Percentiles rank a stretch among this genome's conserved stretches.
Evolutionary conservation across 2,329 filamentous ascomycete species (phyloP).

Genomic region (Colletotrichum destructivum): DNA sequence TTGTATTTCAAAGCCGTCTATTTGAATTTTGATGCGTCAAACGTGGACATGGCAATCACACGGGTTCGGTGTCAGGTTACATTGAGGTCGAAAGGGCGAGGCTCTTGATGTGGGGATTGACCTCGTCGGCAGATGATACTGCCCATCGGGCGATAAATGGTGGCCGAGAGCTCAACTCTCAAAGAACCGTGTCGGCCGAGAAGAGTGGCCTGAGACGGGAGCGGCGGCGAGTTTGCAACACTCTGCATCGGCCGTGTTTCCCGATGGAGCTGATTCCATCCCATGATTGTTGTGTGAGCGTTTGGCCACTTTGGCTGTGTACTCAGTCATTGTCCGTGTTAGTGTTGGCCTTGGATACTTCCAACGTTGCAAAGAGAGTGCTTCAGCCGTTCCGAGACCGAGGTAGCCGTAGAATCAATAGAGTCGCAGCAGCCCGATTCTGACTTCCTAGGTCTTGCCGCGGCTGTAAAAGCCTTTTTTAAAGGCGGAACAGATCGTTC

Average conservation of each 20-base stretch:
- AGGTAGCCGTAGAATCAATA: accelerated
- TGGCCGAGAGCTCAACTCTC: not conserved
- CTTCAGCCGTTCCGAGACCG: not conserved
- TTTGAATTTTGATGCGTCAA: not conserved
- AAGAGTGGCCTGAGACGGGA: constrained; percentile 12
- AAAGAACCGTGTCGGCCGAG: constrained; percentile 1
- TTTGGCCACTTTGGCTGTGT: constrained; percentile 10
- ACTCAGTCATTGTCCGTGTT: constrained; percentile 3
- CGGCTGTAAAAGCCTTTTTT: too few relatives aligned
- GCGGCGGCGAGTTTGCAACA: constrained; percentile 4
- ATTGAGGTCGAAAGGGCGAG: not conserved
- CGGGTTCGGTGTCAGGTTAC: constrained; percentile 25
- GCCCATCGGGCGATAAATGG: not conserved
- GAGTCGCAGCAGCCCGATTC: too few relatives aligned
- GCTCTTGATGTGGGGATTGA: constrained; percentile 6
- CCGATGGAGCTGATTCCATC: constrained; percentile 26
- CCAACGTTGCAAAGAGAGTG: not conserved
- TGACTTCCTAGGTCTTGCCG: too few relatives aligned
- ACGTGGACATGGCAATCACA: constrained; percentile 23
- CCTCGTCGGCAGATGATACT: not conserved
- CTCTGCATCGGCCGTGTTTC: constrained; percentile 20
- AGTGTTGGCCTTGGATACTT: not conserved
- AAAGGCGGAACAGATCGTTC: not conserved
- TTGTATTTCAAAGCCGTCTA: not conserved
- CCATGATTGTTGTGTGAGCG: constrained; percentile 7